Evolutionary conservation across 345 rosid species (phyloP).

Genomic region (Conringia planisiliqua): DNA sequence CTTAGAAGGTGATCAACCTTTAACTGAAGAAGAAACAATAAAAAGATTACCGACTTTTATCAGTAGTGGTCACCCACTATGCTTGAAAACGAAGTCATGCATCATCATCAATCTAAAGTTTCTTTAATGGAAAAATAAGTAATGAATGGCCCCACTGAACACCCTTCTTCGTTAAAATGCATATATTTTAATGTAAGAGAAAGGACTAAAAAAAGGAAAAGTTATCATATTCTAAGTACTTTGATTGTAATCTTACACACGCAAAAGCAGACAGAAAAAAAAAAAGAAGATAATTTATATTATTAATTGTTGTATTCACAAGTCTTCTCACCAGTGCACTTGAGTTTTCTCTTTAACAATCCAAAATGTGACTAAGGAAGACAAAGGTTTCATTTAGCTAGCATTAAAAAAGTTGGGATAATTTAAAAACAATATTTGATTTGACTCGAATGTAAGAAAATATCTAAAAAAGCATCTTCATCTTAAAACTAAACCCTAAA

Average conservation of each 20-base stretch:
- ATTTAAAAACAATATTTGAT: background rate
- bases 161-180: conserved; percentile 5
- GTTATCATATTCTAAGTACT: conserved; percentile 29
- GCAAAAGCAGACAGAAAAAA: conserved; percentile 24
- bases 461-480: background rate
- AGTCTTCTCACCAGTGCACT: conserved; percentile 26
- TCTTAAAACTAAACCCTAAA: conserved; percentile 24
- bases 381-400: background rate
- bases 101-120: conserved; percentile 13
- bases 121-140: conserved; percentile 27
- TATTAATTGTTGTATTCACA: background rate
- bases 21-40: conserved; percentile 34
- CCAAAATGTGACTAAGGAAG: conserved; percentile 15
- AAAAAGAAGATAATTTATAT: background rate
- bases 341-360: conserved; percentile 1
- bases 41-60: conserved; percentile 24
- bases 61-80: conserved; percentile 46
- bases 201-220: conserved; percentile 14
- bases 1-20: conserved; percentile 42
- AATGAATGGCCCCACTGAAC: conserved; percentile 22
- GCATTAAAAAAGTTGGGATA: background rate
- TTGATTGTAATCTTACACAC: conserved; percentile 27
- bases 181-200: background rate
- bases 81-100: conserved; percentile 55
- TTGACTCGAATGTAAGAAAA: conserved; percentile 12